Evolutionary conservation across 495 filamentous ascomycete genomes (phyloP).

Genomic region (Cudoniella acicularis): DNA sequence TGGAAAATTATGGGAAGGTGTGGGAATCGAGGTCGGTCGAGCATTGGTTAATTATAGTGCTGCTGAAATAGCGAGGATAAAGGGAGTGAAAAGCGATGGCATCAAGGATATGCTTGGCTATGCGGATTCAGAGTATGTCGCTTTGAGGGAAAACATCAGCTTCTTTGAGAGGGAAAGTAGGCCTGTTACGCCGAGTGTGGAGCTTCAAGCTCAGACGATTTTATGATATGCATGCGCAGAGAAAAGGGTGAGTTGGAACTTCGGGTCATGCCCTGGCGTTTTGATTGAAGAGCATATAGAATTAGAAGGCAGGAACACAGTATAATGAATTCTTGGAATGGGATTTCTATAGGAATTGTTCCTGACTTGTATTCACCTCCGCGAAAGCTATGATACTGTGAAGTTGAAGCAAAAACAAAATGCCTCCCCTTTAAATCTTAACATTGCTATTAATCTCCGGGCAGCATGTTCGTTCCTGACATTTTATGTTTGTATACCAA

Average conservation of each 20-base stretch:
- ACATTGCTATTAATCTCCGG: no score
- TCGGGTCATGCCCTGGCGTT: background rate
- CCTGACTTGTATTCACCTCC: no score
- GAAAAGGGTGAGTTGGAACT: background rate
- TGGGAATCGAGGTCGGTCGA: constrained; percentile 76
- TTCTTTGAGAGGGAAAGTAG: constrained; percentile 51
- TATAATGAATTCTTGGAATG: no score
- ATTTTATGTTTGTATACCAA: no score
- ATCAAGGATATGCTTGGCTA: constrained; percentile 80
- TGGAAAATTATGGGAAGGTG: constrained; percentile 41
- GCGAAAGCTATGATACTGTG: no score
- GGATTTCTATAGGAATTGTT: no score
- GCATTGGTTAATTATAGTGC: constrained; percentile 94
- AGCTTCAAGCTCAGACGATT: background rate
- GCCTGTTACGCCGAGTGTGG: constrained; percentile 36
- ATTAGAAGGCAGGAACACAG: no score
- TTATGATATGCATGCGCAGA: background rate
- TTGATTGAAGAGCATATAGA: no score
- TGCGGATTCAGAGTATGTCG: constrained; percentile 92
- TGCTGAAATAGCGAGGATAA: constrained; percentile 75
- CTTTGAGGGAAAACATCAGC: constrained; percentile 81
- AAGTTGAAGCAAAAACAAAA: no score
- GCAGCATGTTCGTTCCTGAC: no score
- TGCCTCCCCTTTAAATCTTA: no score
- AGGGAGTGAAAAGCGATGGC: constrained; percentile 75